A percentile compares a stretch with the other conserved stretches of the same genome.
Conservation (phyloP, 1,139 yeast genomes). For the Fermentozyma sake region DNA sequence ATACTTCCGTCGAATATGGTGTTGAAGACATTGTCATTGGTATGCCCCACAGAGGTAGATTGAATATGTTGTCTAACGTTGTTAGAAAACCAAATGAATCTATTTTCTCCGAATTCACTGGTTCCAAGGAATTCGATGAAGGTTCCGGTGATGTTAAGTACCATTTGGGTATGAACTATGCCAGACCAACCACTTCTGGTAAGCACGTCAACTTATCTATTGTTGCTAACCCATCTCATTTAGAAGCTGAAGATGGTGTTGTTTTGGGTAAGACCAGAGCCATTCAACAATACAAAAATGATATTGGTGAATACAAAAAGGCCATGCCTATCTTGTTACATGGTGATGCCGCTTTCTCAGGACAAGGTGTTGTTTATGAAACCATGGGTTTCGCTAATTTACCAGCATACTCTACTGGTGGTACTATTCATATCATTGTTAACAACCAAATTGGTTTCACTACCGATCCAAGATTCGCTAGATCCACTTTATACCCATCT, state of each 20-base stretch:
- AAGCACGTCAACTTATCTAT: conserved; percentile 90
- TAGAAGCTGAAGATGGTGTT: conserved; percentile 98
- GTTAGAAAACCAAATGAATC: conserved; percentile 98
- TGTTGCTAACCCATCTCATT: conserved; percentile 98
- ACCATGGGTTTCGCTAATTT: conserved; percentile 91
- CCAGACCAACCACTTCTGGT: conserved; percentile 98
- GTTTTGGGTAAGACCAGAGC: conserved; percentile 98
- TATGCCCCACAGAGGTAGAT: conserved; percentile 99
- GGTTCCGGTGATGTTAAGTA: conserved; percentile 99
- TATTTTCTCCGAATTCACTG: conserved; percentile 92
- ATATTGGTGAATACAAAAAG: conserved; percentile 74
- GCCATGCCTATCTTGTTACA: conserved; percentile 92
- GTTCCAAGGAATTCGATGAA: conserved; percentile 78
- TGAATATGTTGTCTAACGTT: conserved; percentile 94
- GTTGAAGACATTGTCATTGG: conserved; percentile 96
- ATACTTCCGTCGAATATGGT: conserved; percentile 88
- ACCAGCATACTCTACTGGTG: conserved; percentile 97
- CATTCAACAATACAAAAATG: conserved; percentile 86
- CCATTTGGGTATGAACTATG: conserved; percentile 98
- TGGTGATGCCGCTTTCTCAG: conserved; percentile 99
- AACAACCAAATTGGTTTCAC: conserved; percentile 99
- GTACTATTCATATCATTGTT: conserved; percentile 92
- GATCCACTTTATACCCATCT: conserved; percentile 97
- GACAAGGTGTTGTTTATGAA: conserved; percentile 98
- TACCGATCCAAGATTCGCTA: conserved; percentile 94